Conservation (phyloP, 176 grass and related monocot species). For the Oryza officinalis region DNA sequence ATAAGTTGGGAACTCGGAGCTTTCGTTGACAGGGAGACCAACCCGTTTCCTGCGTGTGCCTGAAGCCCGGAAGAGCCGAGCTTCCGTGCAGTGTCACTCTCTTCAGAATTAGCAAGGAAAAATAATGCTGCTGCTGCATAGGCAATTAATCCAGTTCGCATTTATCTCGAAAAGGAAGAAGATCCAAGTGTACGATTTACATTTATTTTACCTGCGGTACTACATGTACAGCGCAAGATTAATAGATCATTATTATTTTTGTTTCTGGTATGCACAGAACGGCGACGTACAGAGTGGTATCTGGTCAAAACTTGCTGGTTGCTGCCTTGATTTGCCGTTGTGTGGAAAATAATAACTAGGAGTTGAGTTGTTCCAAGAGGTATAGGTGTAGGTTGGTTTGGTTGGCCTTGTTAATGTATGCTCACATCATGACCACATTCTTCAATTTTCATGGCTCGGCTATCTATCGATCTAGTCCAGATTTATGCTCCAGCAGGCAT, state of each 20-base stretch:
- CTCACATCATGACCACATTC: conserved; percentile 1
- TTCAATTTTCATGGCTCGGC: not conserved
- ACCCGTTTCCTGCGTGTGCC: not conserved
- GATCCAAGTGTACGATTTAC: not conserved
- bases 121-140: not conserved
- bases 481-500: not conserved
- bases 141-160: not conserved
- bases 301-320: conserved; percentile 14
- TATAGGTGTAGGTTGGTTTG: not conserved
- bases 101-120: not conserved
- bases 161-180: not conserved
- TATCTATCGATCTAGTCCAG: not conserved
- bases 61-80: not conserved
- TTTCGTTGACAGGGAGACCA: conserved; percentile 13
- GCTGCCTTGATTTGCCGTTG: not conserved
- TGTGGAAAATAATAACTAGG: not conserved
- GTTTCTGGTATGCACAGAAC: not conserved
- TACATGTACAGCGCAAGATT: not conserved
- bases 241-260: too few species aligned
- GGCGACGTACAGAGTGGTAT: not conserved
- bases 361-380: conserved; percentile 3
- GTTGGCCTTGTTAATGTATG: conserved; percentile 16
- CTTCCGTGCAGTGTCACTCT: not conserved
- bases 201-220: not conserved
- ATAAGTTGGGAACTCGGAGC: not conserved